These are phyloP conservation scores for Stephanodiscus triporus DNA, from an alignment of 108 stramenopile genomes.

Conservation along the genomic window DNA sequence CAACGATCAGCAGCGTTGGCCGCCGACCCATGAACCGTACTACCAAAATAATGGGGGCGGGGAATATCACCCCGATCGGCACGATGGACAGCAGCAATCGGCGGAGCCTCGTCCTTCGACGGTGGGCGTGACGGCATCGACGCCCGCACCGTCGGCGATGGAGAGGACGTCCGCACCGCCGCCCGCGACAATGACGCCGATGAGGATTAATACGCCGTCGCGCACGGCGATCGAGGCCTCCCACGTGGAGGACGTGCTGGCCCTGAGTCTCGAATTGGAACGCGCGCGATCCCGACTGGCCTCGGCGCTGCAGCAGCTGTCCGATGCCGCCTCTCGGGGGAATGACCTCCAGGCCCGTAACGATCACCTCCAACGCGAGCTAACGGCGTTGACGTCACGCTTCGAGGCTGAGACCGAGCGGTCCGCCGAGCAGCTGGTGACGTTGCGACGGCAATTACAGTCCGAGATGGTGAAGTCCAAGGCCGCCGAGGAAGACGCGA, in stretches of 20 bases:
- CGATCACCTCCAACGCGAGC: conserved; percentile 38
- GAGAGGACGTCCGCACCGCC: background rate
- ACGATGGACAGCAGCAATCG: conserved; percentile 11
- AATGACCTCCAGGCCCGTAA: conserved; percentile 38
- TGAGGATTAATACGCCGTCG: conserved; percentile 19
- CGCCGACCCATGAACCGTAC: background rate
- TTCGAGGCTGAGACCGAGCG: conserved; percentile 32
- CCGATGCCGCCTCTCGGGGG: conserved; percentile 56
- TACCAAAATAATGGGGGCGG: background rate
- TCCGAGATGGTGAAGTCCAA: conserved; percentile 44
- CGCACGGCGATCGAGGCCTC: conserved; percentile 34
- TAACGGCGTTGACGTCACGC: conserved; percentile 38
- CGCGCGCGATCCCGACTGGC: conserved; percentile 56
- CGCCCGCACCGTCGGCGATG: background rate
- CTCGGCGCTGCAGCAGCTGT: conserved; percentile 50
- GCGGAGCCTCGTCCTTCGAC: background rate
- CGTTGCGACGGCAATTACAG: conserved; percentile 47
- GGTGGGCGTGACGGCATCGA: background rate
- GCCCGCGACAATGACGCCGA: background rate
- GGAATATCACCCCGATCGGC: conserved; percentile 6
- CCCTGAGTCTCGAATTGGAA: conserved; percentile 77
- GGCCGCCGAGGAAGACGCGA: conserved; percentile 89
- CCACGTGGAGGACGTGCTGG: conserved; percentile 77
- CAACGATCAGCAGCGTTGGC: background rate
- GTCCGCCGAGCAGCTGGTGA: conserved; percentile 17